These are phyloP conservation scores for Penicillium canariense DNA, from an alignment of 495 filamentous ascomycete genomes.

Conservation along the genomic window DNA sequence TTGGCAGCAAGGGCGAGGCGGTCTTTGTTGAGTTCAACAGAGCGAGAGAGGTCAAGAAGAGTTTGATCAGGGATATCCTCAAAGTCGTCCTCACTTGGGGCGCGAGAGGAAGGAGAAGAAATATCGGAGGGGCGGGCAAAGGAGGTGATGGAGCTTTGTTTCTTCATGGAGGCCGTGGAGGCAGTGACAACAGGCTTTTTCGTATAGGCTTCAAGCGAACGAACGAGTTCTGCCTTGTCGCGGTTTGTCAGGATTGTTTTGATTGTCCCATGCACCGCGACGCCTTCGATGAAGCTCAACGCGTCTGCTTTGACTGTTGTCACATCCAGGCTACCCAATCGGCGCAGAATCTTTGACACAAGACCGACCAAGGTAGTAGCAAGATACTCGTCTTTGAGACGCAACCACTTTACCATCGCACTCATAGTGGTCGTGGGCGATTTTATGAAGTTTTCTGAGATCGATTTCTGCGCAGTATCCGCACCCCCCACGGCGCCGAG, in stretches of 20 bases:
- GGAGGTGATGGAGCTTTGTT: conserved; percentile 66
- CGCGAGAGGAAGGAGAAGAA: conserved; percentile 32
- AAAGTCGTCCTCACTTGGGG: conserved; percentile 43
- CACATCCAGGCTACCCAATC: conserved; percentile 68
- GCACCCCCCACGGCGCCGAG: conserved; percentile 59
- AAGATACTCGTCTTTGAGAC: conserved; percentile 81
- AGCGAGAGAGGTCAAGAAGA: conserved; percentile 44
- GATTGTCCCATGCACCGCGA: conserved; percentile 54
- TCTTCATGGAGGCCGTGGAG: conserved; percentile 51
- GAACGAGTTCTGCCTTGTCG: conserved; percentile 78
- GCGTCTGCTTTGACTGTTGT: conserved; percentile 59
- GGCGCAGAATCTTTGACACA: conserved; percentile 67
- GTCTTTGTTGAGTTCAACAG: conserved; percentile 50
- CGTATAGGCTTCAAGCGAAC: conserved; percentile 74
- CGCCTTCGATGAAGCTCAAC: conserved; percentile 58
- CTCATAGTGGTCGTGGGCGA: conserved; percentile 62
- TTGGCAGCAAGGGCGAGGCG: conserved; percentile 36
- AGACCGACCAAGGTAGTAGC: conserved; percentile 67
- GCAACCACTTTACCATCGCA: conserved; percentile 75
- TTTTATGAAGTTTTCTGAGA: conserved; percentile 47
- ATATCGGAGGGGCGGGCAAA: conserved; percentile 49
- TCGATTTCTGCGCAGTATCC: conserved; percentile 39
- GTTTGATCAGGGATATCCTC: conserved; percentile 45
- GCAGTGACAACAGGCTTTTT: conserved; percentile 52
- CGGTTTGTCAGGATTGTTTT: conserved; percentile 71